Evolutionary conservation across 169 alveolate genomes (phyloP).

Genomic region (Cryptosporidium xiaoi): DNA sequence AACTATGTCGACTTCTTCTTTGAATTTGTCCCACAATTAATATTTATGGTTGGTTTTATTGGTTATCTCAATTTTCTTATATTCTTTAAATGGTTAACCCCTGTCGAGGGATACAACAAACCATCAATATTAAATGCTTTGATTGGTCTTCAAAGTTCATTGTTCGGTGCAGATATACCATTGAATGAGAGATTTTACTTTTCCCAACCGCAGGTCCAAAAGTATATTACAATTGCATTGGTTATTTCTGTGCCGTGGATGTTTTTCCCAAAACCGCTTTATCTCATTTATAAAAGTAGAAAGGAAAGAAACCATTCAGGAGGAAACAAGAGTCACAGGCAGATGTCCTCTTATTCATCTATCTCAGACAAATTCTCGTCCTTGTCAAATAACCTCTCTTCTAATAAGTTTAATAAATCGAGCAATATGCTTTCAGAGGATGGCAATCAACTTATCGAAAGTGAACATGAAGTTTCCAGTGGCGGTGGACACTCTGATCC

Average conservation of each 20-base stretch:
- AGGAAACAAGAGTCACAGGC: slow-evolving; percentile 14
- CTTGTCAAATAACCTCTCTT: neutral
- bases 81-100: slow-evolving; percentile 94
- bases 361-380: slow-evolving; percentile 35
- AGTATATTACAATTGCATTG: slow-evolving; percentile 84
- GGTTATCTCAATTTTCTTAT: slow-evolving; percentile 96
- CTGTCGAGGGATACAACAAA: slow-evolving; percentile 85
- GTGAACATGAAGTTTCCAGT: slow-evolving; percentile 57
- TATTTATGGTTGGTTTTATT: slow-evolving; percentile 92
- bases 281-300: slow-evolving; percentile 76
- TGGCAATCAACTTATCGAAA: slow-evolving; percentile 77
- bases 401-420: slow-evolving; percentile 15
- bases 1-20: slow-evolving; percentile 91
- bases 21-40: slow-evolving; percentile 97
- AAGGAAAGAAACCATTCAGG: slow-evolving; percentile 64
- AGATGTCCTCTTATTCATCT: slow-evolving; percentile 54
- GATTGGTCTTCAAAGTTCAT: slow-evolving; percentile 91
- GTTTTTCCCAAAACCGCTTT: slow-evolving; percentile 95
- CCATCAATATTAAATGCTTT: slow-evolving; percentile 96
- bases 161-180: slow-evolving; percentile 80
- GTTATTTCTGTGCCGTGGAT: slow-evolving; percentile 92
- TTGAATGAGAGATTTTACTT: slow-evolving; percentile 81
- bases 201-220: slow-evolving; percentile 85
- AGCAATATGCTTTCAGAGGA: slow-evolving; percentile 75
- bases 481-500: slow-evolving; percentile 79